These are phyloP conservation scores for Penicillium sclerotiorum DNA, from an alignment of 2,329 filamentous ascomycete species.

Conservation along the genomic window DNA sequence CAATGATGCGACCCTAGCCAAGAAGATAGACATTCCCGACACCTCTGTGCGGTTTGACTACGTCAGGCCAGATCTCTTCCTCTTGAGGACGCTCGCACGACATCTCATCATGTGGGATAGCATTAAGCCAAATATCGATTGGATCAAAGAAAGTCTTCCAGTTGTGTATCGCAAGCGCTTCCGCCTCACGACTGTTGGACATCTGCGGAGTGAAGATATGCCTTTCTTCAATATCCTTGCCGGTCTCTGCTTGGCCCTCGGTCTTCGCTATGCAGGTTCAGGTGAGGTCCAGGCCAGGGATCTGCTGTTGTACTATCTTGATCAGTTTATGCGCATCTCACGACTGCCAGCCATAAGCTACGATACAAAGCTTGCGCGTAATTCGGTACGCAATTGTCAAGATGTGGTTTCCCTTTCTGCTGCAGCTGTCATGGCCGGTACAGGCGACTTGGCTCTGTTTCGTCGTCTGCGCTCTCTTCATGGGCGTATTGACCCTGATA, in stretches of 20 bases:
- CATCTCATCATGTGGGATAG: conserved; percentile 91
- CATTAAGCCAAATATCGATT: conserved; percentile 72
- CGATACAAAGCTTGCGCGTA: conserved; percentile 79
- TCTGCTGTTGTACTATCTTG: conserved; percentile 78
- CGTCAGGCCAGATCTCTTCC: conserved; percentile 86
- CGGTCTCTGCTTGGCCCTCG: conserved; percentile 80
- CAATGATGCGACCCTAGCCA: conserved; percentile 80
- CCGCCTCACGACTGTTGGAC: conserved; percentile 60
- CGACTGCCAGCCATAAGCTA: conserved; percentile 67
- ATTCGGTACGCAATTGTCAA: conserved; percentile 86
- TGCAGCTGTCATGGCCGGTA: conserved; percentile 92
- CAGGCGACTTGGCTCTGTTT: conserved; percentile 83
- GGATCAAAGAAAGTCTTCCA: conserved; percentile 77
- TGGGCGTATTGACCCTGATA: conserved; percentile 79
- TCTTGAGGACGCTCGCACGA: conserved; percentile 84
- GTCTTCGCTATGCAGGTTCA: conserved; percentile 73
- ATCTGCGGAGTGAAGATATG: conserved; percentile 78
- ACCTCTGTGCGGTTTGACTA: conserved; percentile 93
- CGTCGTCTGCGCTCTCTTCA: conserved; percentile 85
- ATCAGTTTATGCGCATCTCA: conserved; percentile 80
- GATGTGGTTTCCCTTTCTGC: conserved; percentile 81
- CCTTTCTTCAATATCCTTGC: conserved; percentile 91
- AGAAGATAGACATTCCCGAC: conserved; percentile 90
- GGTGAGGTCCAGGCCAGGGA: conserved; percentile 73
- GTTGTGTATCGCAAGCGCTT: conserved; percentile 65